Conservation (phyloP, 805 yeast genomes). For the Saturnispora gosingensis region DNA sequence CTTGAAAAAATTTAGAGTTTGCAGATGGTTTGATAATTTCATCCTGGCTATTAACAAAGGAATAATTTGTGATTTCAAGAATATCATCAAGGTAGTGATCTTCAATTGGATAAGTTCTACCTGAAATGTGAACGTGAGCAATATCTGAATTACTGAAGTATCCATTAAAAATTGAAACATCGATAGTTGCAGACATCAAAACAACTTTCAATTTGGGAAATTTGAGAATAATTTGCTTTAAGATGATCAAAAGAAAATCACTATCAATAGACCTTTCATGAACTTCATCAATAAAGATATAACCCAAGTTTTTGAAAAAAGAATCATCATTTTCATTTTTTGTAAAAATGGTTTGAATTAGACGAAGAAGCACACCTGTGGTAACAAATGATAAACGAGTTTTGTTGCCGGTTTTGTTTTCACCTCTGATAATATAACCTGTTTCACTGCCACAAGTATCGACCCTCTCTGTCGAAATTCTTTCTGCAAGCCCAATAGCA, state of each 20-base stretch:
- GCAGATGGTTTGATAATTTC: slow-evolving; percentile 44
- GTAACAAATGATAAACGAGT: slow-evolving; percentile 86
- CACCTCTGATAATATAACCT: slow-evolving; percentile 89
- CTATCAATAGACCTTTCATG: slow-evolving; percentile 91
- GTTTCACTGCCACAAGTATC: slow-evolving; percentile 60
- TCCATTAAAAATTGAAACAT: slow-evolving; percentile 51
- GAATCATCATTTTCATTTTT: slow-evolving; percentile 20
- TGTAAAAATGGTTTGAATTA: slow-evolving; percentile 51
- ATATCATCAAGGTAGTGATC: slow-evolving; percentile 68
- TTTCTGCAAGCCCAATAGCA: slow-evolving; percentile 87
- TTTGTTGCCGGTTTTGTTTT: slow-evolving; percentile 47
- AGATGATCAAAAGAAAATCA: slow-evolving; percentile 70
- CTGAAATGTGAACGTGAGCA: slow-evolving; percentile 71
- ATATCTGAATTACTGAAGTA: slow-evolving; percentile 46
- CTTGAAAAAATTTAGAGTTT: slow-evolving; percentile 53
- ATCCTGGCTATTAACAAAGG: slow-evolving; percentile 27
- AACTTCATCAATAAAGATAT: slow-evolving; percentile 88
- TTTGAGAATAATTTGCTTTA: slow-evolving; percentile 49
- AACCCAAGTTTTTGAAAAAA: slow-evolving; percentile 48
- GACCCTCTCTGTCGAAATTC: slow-evolving; percentile 79
- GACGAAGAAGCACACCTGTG: slow-evolving; percentile 82
- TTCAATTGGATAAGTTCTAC: slow-evolving; percentile 85
- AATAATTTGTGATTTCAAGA: slow-evolving; percentile 47
- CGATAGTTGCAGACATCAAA: slow-evolving; percentile 92
- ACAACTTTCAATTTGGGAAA: slow-evolving; percentile 55